phyloP scores from a whole-genome alignment of 768 basidiomycete species.

The Kwoniella sp. region DNA sequence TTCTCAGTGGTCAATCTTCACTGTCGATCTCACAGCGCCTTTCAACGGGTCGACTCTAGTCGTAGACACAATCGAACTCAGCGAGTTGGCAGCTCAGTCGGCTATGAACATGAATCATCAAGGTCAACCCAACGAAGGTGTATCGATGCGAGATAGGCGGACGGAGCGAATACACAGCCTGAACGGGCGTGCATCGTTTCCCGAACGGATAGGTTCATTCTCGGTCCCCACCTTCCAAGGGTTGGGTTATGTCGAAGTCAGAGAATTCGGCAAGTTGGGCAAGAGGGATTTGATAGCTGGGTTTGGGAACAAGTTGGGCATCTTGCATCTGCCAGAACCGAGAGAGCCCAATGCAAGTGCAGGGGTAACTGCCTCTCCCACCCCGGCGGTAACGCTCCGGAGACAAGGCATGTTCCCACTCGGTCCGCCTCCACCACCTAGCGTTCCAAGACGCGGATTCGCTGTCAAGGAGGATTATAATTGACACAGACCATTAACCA shows the following conservation, averaged over 20 bases:
- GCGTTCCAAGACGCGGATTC: too few species aligned
- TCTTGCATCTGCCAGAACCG: conserved; percentile 15
- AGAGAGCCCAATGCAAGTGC: neutral
- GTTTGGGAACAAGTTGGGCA: conserved; percentile 42
- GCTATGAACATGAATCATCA: neutral
- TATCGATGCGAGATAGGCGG: conserved; percentile 28
- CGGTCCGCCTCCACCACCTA: conserved; percentile 11
- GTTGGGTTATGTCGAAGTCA: conserved; percentile 36
- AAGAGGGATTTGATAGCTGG: conserved; percentile 22
- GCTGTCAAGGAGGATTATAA: too few species aligned
- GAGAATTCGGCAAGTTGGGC: conserved; percentile 19
- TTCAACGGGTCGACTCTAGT: conserved; percentile 41
- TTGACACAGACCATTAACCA: too few species aligned
- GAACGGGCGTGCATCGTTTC: conserved; percentile 25
- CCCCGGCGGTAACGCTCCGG: too few species aligned
- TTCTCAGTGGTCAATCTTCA: conserved; percentile 35
- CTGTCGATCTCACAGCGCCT: conserved; percentile 28
- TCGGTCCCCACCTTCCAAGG: conserved; percentile 19
- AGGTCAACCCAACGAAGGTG: conserved; percentile 4
- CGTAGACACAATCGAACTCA: conserved; percentile 20
- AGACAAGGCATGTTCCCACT: conserved; percentile 6
- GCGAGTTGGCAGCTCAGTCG: conserved; percentile 13
- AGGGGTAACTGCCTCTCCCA: neutral
- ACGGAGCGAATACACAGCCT: conserved; percentile 27
- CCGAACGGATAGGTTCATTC: conserved; percentile 1